Base-by-base conservation (phyloP, 2,329 filamentous ascomycete species). In the Aureobasidium sp. region DNA sequence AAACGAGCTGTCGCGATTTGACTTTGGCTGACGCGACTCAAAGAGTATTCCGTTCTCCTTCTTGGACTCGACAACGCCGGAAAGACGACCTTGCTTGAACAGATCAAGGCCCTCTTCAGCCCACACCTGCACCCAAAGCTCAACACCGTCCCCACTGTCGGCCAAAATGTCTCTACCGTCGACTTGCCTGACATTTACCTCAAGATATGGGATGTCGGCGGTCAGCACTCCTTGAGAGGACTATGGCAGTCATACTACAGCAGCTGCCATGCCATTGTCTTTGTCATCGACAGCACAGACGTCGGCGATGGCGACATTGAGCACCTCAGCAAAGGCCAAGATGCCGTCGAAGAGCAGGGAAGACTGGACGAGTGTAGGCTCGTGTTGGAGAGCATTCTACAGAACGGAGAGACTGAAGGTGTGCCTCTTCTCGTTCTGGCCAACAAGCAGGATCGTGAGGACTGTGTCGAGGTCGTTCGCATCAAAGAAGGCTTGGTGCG, bases 131-230 rank as follows among this genome's bases (percentile, higher is more conserved):
- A 92, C 81, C 77, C 85, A 79, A 79, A 81, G 65, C 79, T 85
- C 68, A 92, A 94, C 73, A 97, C 93, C 48, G 93, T 97, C 8
- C 94, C 94, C 31, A 99, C 94, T 22, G 93, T 97, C 69, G 94
- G 94, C 67, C 94, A 97, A 75, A 97, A 97, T 76, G 92, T 97
- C 66, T 89, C 90, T 65, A 94, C 92, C 50, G 90, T 99, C 72
- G 85, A 89, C 24, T 82, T 97, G 27, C 88, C 91, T 17, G 91
- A 96, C 74, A 93, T 97, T 85, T 97, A 97, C 79, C 82, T 99
- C 71, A 96, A 97, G 80, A 89, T 99, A 69, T 97, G 94, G 94
- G 94, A 99, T 73, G 91, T 99, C 0, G 94, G 94, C 66, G 94
- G 94, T 7, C 94, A 99, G 76, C 86, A 94, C 71, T 88, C 85